Evolutionary conservation across 768 basidiomycete genomes (phyloP), one percentile per base, ranked within the genome.

Genomic region (Auricularia heimuer): DNA sequence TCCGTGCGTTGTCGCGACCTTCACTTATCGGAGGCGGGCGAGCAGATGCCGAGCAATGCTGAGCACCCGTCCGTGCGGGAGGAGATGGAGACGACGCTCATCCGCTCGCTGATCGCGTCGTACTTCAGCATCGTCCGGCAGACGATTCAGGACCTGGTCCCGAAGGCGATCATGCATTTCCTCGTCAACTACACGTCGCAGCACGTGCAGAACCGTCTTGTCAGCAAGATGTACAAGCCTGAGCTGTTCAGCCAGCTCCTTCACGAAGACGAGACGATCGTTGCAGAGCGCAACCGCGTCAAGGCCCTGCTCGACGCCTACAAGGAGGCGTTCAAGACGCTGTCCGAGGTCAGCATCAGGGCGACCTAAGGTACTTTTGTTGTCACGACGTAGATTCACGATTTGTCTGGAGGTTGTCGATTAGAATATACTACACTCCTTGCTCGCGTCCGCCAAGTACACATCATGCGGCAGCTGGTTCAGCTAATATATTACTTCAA

Each of bases 131-230:
- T 99, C 72, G 90, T 95, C 29, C 88, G 97, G 54, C 95, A 98
- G 75, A 92, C 89, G 73, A 97, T 99, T 68, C 93, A 98, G 69
- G 97, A 99, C 75, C 82, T 98, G 64, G 85, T 99, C 21, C 97
- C 97, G 39, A 99, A 99, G 77, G 94, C 95, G 24, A 89, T 97
- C 78, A 98, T 98, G 96, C 96, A 98, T 78, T 85, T 94, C 70
- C 83, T 98, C 67, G 96, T 99, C 73, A 98, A 97, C 77, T 83
- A 92, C 72, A 95, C 95, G n/a, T 88, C 93, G 56, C 90, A 98
- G 73, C 90, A 94, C 18, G 93, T 99, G 33, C 97, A 98, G 77
- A 97, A 97, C 74, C 85, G 97, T 24, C 81, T 99, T 37, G 97
- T 99, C n/a, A 85, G 94, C 37, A 81, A 89, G 56, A 75, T 99